Conservation (phyloP, 2,329 filamentous ascomycete genomes). For the Penicillium sp. region DNA sequence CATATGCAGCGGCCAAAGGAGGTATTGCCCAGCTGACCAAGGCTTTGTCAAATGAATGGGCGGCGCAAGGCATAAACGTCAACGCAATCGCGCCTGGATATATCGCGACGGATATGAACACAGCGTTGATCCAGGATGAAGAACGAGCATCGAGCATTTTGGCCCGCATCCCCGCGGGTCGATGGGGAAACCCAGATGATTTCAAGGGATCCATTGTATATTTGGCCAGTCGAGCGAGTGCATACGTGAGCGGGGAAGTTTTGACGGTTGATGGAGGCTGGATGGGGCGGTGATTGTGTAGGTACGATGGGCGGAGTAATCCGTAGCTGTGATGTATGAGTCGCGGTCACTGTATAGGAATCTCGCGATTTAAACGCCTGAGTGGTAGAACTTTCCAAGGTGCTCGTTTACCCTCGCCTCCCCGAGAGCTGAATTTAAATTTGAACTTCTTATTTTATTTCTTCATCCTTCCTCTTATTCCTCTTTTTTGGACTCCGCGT, state of each 20-base stretch:
- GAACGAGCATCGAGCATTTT: slow-evolving; percentile 72
- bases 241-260: slow-evolving; percentile 79
- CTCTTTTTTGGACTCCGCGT: too few species aligned
- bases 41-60: slow-evolving; percentile 57
- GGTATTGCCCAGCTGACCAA: slow-evolving; percentile 42
- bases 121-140: slow-evolving; percentile 72
- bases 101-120: slow-evolving; percentile 73
- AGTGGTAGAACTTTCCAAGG: too few species aligned
- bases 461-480: too few species aligned
- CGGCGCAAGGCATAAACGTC: slow-evolving; percentile 55
- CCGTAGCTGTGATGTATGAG: too few species aligned
- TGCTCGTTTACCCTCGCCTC: too few species aligned
- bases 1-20: slow-evolving; percentile 38
- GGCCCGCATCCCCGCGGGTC: slow-evolving; percentile 76
- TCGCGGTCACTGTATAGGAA: too few species aligned
- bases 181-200: slow-evolving; percentile 83
- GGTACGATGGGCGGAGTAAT: too few species aligned
- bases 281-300: slow-evolving; percentile 74
- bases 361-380: too few species aligned
- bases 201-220: slow-evolving; percentile 83
- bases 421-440: too few species aligned
- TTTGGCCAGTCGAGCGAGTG: slow-evolving; percentile 73
- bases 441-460: too few species aligned
- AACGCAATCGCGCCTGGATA: slow-evolving; percentile 61
- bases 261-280: slow-evolving; percentile 86